phyloP scores from a whole-genome alignment of 208 protist genomes.

The Trypanosoma platydactyli region DNA sequence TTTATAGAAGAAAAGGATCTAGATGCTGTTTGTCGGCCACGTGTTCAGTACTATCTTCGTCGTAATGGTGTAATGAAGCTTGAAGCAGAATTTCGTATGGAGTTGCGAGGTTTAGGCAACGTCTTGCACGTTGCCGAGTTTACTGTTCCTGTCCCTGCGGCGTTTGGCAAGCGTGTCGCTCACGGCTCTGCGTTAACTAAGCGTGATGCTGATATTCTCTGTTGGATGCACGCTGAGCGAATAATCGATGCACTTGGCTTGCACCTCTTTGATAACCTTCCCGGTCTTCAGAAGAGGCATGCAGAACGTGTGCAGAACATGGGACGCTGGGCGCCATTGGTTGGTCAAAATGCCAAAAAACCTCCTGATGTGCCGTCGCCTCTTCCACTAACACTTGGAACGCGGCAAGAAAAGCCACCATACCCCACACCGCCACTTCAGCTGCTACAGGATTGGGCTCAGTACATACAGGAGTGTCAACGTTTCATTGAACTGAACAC shows the following conservation, averaged over 20 bases:
- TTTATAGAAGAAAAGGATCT: constrained; percentile 51
- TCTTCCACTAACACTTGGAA: constrained; percentile 26
- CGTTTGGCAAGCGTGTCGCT: constrained; percentile 29
- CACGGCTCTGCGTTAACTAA: constrained; percentile 61
- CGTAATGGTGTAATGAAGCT: constrained; percentile 35
- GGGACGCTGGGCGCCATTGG: constrained; percentile 44
- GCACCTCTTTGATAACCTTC: constrained; percentile 83
- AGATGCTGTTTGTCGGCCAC: constrained; percentile 58
- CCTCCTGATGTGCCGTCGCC: constrained; percentile 26
- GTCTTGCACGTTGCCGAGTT: constrained; percentile 51
- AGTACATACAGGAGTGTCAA: constrained; percentile 65
- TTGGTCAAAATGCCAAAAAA: constrained; percentile 11
- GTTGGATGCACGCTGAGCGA: constrained; percentile 91
- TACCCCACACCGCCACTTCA: constrained; percentile 24
- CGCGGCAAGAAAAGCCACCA: constrained; percentile 21
- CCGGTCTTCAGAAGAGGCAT: constrained; percentile 74
- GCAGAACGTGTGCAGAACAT: constrained; percentile 35
- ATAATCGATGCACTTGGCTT: constrained; percentile 68
- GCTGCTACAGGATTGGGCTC: constrained; percentile 38
- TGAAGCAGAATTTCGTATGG: constrained; percentile 35
- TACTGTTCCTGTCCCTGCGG: constrained; percentile 43
- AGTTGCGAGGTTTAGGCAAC: constrained; percentile 30
- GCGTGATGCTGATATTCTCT: constrained; percentile 81
- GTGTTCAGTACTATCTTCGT: constrained; percentile 86
- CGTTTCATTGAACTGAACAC: constrained; percentile 52